Base-by-base conservation (phyloP, 345 rosid genomes). In the Turnera subulata region DNA sequence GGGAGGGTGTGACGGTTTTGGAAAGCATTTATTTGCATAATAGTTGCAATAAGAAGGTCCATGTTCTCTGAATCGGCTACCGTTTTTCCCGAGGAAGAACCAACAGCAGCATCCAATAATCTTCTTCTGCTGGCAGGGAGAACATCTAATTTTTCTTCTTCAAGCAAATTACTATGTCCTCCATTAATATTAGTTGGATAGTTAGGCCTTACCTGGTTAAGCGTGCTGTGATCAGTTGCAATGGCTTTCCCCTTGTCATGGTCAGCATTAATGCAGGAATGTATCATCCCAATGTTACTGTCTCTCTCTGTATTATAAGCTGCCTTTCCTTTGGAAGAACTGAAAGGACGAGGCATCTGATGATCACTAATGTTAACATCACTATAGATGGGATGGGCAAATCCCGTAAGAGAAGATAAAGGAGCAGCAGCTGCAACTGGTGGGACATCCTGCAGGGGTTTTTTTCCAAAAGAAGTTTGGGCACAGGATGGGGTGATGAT, bases 31-130 rank as follows among this genome's bases (percentile, higher is more conserved):
- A 46, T 32, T 43, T 59, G 53, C 44, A 17, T 26, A 12, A 69
- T 20, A 18, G 47, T 54, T 42, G 65, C 57, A 11, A 63, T 16
- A 19, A 70, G 42, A 42, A 58, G 62, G 55, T 64, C 65, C 48
- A 35, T 11, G 14, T 33, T 54, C 2, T 50, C 69, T 14, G 1
- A 11, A 13, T 45, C 17, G 32, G 24, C 48, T 38, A n/a, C 26
- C 25, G 6, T 18, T 43, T 45, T 52, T 40, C 23, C 51, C 4
- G 18, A 40, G 2, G 61, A 39, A 29, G 57, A 25, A 49, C n/a
- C n/a, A n/a, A 42, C 61, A 18, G 32, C 19, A 47, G 8, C 39
- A 54, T 48, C 50, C 42, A n/a, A n/a, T n/a, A n/a, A n/a, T n/a
- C 22, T 7, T 11, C 29, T 66, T 24, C 38, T 52, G 53, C 58